Base-by-base conservation (phyloP, 352 stramenopile genomes). In the Globisporangium spiculum region DNA sequence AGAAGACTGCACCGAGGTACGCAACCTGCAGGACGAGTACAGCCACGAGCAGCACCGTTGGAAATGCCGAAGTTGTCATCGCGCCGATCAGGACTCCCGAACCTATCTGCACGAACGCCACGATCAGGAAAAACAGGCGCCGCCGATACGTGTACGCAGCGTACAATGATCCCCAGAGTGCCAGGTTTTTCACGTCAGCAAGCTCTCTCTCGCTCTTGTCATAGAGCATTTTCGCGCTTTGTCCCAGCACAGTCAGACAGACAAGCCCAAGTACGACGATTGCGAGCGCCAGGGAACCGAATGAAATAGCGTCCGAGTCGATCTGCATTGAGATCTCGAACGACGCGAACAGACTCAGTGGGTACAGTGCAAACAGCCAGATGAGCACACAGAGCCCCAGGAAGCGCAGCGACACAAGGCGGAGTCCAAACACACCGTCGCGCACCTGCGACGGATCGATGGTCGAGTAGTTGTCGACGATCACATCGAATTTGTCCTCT, bases 271-370 rank as follows among this genome's bases (percentile, higher is more conserved):
- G 57, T 8, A 76, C 66, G 3, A 83, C 67, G 54, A 90, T 65
- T 7, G 79, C 78, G 4, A 92, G 48, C 1, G 84, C 58, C 10
- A 84, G 69, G 22, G 70, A 66, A 18, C 75, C 71, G 0, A 69
- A 69, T 8, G 59, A 66, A 0, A 81, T 55, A 6, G 67, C 62
- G 2, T 68, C 68, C 4, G 76, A 62, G 44, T 82, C 66, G 14
- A 84, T 73, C 69, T 90, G 80, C 84, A 92, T 93, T 18, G 73
- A 81, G 30, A 89, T 90, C 60, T 90, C 85, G 63, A 88, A 91
- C 22, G 80, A 79, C 18, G 75, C 71, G 60, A 91, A 75, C 68
- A 90, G 75, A 52, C 80, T 88, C 36, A 92, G 66, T 24, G 86
- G 86, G 27, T 83, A 90, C 7, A 92, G 63, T 14, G 74, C 66